A percentile compares a stretch with the other conserved stretches of the same genome.
Conservation (phyloP, 1,139 yeast genomes). For the Geotrichum macrosporum region DNA sequence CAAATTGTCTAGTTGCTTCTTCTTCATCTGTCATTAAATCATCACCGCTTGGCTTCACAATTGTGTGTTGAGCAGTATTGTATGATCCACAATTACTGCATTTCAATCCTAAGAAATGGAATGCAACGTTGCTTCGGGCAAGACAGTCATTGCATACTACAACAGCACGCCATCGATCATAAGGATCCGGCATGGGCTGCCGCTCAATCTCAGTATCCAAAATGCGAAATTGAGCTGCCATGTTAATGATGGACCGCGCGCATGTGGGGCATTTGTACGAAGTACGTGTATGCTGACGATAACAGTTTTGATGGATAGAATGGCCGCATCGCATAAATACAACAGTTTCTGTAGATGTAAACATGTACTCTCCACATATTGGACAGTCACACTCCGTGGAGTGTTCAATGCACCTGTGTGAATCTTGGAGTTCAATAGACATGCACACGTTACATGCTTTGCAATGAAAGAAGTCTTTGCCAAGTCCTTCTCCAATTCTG, state of each 20-base stretch:
- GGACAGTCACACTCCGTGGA: constrained; percentile 92
- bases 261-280: constrained; percentile 90
- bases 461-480: constrained; percentile 87
- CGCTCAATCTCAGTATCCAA: constrained; percentile 75
- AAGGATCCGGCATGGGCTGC: constrained; percentile 77
- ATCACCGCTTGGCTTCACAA: constrained; percentile 47
- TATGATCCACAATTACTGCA: constrained; percentile 84
- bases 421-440: constrained; percentile 68
- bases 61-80: constrained; percentile 69
- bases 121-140: constrained; percentile 69
- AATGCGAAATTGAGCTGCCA: constrained; percentile 83
- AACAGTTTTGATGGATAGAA: constrained; percentile 83
- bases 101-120: constrained; percentile 81
- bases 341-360: constrained; percentile 77
- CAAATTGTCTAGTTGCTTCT: constrained; percentile 4
- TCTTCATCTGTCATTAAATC: constrained; percentile 30
- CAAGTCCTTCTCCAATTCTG: constrained; percentile 80
- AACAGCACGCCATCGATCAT: constrained; percentile 69
- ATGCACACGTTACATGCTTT: constrained; percentile 86
- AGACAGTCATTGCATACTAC: constrained; percentile 86
- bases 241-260: constrained; percentile 74
- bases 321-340: constrained; percentile 95
- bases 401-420: constrained; percentile 79
- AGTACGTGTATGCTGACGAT: constrained; percentile 70
- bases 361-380: constrained; percentile 86